Percentiles rank a stretch among this genome's conserved stretches.
phyloP scores from a whole-genome alignment of 352 stramenopile genomes.

The Chrysophaeum taylorii region DNA sequence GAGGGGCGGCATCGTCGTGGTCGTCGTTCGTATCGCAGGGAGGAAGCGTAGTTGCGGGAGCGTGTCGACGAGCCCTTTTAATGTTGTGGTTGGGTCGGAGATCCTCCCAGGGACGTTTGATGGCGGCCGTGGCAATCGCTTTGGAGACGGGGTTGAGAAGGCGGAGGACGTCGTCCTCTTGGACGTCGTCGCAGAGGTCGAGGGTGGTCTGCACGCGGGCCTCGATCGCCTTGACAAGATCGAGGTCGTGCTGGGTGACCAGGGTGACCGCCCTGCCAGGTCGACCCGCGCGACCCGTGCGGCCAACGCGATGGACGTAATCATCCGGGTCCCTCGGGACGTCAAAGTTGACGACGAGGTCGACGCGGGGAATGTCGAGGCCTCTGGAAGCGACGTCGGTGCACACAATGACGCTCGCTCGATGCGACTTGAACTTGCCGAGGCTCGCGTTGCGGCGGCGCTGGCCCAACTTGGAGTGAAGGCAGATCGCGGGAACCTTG shows the following conservation, averaged over 20 bases:
- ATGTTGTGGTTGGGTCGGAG: no score
- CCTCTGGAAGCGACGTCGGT: slow-evolving; percentile 92
- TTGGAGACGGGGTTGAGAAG: slow-evolving; percentile 88
- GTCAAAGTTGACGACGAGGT: slow-evolving; percentile 95
- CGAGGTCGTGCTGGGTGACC: slow-evolving; percentile 82
- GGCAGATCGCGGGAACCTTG: slow-evolving; percentile 74
- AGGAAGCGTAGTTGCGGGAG: no score
- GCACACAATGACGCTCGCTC: slow-evolving; percentile 81
- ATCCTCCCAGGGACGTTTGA: no score
- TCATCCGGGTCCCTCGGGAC: slow-evolving; percentile 82
- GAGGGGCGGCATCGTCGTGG: no score
- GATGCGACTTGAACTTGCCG: slow-evolving; percentile 89
- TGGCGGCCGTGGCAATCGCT: slow-evolving; percentile 77
- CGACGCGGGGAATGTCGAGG: slow-evolving; percentile 85
- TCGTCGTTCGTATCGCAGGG: no score
- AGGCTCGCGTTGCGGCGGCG: slow-evolving; percentile 79
- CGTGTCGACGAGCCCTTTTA: no score
- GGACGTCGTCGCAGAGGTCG: slow-evolving; percentile 71
- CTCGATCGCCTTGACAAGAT: slow-evolving; percentile 87
- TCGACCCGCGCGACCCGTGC: slow-evolving; percentile 80
- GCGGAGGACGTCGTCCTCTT: slow-evolving; percentile 83
- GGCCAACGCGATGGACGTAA: slow-evolving; percentile 94
- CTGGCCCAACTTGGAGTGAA: slow-evolving; percentile 91
- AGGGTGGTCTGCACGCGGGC: slow-evolving; percentile 71
- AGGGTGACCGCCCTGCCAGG: slow-evolving; percentile 80